Evolutionary conservation across 176 grass and related monocot species (phyloP).

Genomic region (Cymbopogon citratus): DNA sequence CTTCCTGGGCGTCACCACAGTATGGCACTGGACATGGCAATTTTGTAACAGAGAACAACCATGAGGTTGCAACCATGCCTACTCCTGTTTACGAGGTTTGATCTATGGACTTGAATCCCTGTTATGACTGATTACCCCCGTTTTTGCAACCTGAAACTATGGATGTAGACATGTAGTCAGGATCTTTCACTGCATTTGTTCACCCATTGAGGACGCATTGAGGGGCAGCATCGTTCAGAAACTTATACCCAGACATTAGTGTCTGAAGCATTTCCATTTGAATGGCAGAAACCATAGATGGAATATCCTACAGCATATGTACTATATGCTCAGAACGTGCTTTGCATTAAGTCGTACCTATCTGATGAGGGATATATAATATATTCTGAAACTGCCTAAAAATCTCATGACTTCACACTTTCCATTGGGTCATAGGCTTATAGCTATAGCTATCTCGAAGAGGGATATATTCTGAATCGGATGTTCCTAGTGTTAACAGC

Average conservation of each 20-base stretch:
- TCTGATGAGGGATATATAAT: not conserved
- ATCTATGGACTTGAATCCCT: not conserved
- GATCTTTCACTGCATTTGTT: not conserved
- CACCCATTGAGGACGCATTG: not conserved
- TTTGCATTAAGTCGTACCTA: not conserved
- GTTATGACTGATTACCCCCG: not conserved
- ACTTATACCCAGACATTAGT: not conserved
- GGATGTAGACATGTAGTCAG: not conserved
- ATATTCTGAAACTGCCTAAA: too few relatives aligned
- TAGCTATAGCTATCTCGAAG: not conserved
- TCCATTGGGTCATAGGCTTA: not conserved
- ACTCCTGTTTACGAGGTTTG: constrained; percentile 58
- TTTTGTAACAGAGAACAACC: constrained; percentile 31
- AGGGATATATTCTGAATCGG: constrained; percentile 32
- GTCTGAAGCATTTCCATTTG: not conserved
- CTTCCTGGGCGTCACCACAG: constrained; percentile 25
- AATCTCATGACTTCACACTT: not conserved
- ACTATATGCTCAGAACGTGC: not conserved
- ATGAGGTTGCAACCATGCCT: constrained; percentile 38
- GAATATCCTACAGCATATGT: not conserved
- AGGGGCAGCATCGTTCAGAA: not conserved
- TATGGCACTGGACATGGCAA: constrained; percentile 30
- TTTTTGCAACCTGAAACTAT: not conserved
- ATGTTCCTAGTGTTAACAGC: not conserved
- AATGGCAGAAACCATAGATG: not conserved